These are phyloP conservation scores for Lactarius indigo DNA, from an alignment of 768 basidiomycete species.

Conservation along the genomic window DNA sequence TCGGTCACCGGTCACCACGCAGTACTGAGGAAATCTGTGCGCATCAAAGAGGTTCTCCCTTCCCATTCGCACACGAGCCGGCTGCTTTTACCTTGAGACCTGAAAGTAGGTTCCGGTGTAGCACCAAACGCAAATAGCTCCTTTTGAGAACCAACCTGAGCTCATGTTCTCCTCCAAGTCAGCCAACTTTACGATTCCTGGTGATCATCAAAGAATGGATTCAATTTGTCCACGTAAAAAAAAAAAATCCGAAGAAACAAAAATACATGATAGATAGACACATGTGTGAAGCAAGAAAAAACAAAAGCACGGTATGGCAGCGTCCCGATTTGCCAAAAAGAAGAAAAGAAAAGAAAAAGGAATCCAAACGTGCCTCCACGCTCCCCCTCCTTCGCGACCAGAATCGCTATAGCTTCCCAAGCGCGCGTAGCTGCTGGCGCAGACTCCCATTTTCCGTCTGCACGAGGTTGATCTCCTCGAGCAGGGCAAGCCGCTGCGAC, in stretches of 20 bases:
- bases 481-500: slow-evolving; percentile 72
- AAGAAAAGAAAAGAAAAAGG: neutral
- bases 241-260: neutral
- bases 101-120: too few species aligned
- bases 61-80: too few species aligned
- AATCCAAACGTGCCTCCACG: neutral
- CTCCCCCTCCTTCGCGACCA: too few species aligned
- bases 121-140: too few species aligned
- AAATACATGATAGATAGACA: neutral
- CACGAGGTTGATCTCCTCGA: slow-evolving; percentile 84
- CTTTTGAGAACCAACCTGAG: too few species aligned
- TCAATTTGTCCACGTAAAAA: neutral
- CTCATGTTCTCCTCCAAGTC: too few species aligned
- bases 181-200: neutral
- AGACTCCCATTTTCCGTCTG: slow-evolving; percentile 75
- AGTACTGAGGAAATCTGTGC: too few species aligned
- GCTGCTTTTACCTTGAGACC: too few species aligned
- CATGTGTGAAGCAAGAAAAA: neutral
- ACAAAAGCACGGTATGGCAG: neutral
- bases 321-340: neutral
- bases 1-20: too few species aligned
- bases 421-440: slow-evolving; percentile 63
- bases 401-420: slow-evolving; percentile 42
- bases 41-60: too few species aligned
- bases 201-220: neutral